Percentiles rank a stretch among this genome's conserved stretches.
These are phyloP conservation scores for Trichoderma polysporum DNA, from an alignment of 2,329 filamentous ascomycete species.

Conservation along the genomic window DNA sequence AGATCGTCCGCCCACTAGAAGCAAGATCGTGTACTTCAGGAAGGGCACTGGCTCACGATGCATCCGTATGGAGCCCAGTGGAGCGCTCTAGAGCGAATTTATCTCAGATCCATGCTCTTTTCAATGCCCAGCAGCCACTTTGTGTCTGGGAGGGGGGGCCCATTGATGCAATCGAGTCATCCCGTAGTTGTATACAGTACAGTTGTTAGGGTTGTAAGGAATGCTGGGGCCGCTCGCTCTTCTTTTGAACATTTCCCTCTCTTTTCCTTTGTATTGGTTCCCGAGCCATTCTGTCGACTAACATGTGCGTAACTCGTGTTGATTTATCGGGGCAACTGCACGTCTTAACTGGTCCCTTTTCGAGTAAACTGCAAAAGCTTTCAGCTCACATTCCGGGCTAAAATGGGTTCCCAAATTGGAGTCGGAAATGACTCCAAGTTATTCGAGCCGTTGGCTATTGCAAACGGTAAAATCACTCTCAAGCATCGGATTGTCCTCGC, in stretches of 20 bases:
- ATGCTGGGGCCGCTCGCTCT: neutral
- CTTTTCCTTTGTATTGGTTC: neutral
- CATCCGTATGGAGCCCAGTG: neutral
- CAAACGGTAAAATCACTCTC: constrained; percentile 46
- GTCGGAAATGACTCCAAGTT: constrained; percentile 26
- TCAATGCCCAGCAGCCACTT: neutral
- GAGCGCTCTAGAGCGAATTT: constrained; percentile 1
- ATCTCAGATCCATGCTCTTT: neutral
- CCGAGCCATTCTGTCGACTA: neutral
- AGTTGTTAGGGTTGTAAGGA: neutral
- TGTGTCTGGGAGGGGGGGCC: neutral
- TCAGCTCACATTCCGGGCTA: neutral
- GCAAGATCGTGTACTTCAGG: neutral
- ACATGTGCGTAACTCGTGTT: neutral
- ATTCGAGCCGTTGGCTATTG: constrained; percentile 36
- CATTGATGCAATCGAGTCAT: neutral
- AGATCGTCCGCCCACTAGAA: neutral
- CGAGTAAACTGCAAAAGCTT: neutral
- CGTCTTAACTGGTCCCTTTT: neutral
- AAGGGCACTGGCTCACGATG: neutral
- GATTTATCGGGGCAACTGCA: neutral
- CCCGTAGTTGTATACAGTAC: neutral
- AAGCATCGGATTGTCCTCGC: constrained; percentile 52
- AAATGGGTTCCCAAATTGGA: constrained; percentile 21
- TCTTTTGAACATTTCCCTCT: neutral